Conservation (phyloP, 1,139 yeast species). For the Schwanniomyces etchellsii region DNA sequence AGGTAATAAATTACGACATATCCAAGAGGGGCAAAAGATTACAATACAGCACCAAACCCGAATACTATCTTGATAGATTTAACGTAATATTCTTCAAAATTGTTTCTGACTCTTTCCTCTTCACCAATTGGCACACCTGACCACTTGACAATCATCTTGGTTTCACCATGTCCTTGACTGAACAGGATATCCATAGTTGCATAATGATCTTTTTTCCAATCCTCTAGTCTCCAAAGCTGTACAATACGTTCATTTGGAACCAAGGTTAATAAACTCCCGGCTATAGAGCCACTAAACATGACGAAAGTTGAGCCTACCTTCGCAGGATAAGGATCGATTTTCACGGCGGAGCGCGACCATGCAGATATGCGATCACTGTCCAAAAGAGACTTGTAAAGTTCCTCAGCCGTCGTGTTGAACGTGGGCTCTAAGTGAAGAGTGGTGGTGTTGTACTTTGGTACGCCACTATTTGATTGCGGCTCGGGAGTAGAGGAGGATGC, state of each 20-base stretch:
- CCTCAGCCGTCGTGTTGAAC: constrained; percentile 85
- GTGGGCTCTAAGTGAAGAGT: constrained; percentile 71
- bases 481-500: constrained; percentile 9
- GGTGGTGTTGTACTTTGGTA: constrained; percentile 72
- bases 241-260: constrained; percentile 54
- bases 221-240: constrained; percentile 80
- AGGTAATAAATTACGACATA: too few relatives aligned
- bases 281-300: constrained; percentile 85
- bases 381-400: constrained; percentile 68
- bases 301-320: constrained; percentile 58
- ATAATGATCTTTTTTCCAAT: constrained; percentile 82
- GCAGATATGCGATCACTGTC: constrained; percentile 76
- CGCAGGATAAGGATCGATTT: constrained; percentile 46
- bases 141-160: constrained; percentile 73
- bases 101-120: constrained; percentile 79
- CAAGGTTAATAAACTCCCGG: constrained; percentile 61
- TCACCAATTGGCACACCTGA: constrained; percentile 96
- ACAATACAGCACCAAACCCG: constrained; percentile 86
- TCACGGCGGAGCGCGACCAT: constrained; percentile 81
- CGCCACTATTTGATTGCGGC: constrained; percentile 12
- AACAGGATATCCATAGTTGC: constrained; percentile 65
- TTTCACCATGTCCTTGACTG: constrained; percentile 75
- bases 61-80: constrained; percentile 84
- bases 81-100: constrained; percentile 85
- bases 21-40: constrained; percentile 8